Conservation (phyloP, 257 asterid species). For the Fraxinus anomala region DNA sequence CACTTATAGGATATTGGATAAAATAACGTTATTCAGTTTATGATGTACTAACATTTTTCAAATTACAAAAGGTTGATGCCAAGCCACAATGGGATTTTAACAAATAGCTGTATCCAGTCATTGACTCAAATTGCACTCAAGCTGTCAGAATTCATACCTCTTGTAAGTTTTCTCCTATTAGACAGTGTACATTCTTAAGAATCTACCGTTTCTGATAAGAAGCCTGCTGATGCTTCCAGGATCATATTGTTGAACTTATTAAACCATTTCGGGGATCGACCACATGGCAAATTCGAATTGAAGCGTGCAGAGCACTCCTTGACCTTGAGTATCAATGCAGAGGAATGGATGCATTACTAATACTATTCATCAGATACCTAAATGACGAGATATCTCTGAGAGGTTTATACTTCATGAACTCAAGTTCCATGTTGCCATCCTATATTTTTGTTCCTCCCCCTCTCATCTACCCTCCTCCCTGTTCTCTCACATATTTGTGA, state of each 20-base stretch:
- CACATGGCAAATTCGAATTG: conserved; percentile 76
- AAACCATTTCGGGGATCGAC: conserved; percentile 59
- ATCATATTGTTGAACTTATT: conserved; percentile 65
- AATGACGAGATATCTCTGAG: conserved; percentile 70
- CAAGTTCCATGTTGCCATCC: not conserved
- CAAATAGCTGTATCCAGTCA: conserved; percentile 77
- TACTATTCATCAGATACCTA: conserved; percentile 68
- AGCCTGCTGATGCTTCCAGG: conserved; percentile 52
- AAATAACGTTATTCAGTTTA: not conserved
- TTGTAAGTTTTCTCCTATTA: conserved; percentile 55
- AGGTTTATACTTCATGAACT: conserved; percentile 49
- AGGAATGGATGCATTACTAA: conserved; percentile 81
- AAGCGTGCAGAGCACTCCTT: conserved; percentile 84
- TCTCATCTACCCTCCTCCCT: conserved; percentile 1
- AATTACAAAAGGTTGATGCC: conserved; percentile 81
- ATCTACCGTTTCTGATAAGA: conserved; percentile 35
- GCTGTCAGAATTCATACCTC: conserved; percentile 81
- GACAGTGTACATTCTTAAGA: conserved; percentile 6
- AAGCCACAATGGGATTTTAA: conserved; percentile 90
- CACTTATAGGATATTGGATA: conserved; percentile 22
- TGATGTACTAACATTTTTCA: conserved; percentile 16
- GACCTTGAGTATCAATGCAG: conserved; percentile 82
- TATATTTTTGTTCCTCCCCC: not conserved
- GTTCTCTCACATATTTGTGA: not conserved
- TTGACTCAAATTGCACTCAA: conserved; percentile 83